A percentile compares a stretch with the other conserved stretches of the same genome.
phyloP scores from a whole-genome alignment of 1,284 basidiomycete genomes.

The Volvariella volvacea region DNA sequence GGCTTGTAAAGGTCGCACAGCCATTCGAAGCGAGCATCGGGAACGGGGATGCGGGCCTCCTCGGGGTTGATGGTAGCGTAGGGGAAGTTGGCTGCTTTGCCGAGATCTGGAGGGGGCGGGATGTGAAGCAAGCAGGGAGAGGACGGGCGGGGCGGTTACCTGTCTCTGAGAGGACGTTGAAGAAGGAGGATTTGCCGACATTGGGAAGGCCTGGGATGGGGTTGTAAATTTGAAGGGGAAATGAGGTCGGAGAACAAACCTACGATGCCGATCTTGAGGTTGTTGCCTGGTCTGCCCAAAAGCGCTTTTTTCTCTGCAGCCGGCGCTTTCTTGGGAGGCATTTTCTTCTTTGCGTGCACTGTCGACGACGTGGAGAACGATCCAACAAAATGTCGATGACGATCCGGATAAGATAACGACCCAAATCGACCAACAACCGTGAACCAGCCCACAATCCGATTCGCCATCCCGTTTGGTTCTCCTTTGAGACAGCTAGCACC shows the following conservation, averaged over 20 bases:
- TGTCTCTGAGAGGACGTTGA: slow-evolving; percentile 93
- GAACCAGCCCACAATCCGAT: neutral
- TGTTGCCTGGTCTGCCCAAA: slow-evolving; percentile 88
- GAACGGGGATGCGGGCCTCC: slow-evolving; percentile 96
- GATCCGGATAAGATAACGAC: slow-evolving; percentile 1
- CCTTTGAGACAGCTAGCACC: neutral
- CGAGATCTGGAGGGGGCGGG: slow-evolving; percentile 60
- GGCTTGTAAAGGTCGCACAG: slow-evolving; percentile 91
- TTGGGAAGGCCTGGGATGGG: slow-evolving; percentile 72
- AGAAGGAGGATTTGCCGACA: slow-evolving; percentile 91
- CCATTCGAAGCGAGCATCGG: slow-evolving; percentile 94
- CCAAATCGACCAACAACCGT: slow-evolving; percentile 2
- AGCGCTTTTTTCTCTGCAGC: slow-evolving; percentile 77
- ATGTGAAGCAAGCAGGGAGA: slow-evolving; percentile 8
- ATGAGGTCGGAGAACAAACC: slow-evolving; percentile 49
- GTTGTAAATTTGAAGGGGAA: slow-evolving; percentile 12
- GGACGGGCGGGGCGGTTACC: slow-evolving; percentile 31
- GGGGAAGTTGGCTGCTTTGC: slow-evolving; percentile 97
- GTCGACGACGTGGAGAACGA: slow-evolving; percentile 17
- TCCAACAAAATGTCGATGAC: slow-evolving; percentile 3
- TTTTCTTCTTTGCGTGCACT: slow-evolving; percentile 45
- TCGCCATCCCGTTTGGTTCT: neutral
- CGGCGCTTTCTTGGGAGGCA: slow-evolving; percentile 82
- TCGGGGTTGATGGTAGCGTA: slow-evolving; percentile 95
- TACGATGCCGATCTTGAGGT: slow-evolving; percentile 95